phyloP scores from a whole-genome alignment of 176 grass and related monocot genomes.

The Musa acuminata region DNA sequence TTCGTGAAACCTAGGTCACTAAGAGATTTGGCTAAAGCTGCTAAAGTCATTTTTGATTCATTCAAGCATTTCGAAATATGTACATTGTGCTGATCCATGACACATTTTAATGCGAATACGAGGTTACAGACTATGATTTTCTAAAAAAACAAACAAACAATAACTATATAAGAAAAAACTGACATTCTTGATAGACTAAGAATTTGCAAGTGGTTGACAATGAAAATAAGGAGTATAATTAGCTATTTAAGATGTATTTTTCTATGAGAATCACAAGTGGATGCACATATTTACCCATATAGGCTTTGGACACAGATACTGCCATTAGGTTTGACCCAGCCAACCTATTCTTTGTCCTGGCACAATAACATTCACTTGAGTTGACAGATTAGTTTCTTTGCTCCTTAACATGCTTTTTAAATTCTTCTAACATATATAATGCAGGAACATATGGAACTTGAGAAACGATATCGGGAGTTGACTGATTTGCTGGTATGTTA shows the following conservation, averaged over 20 bases:
- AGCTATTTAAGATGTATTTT: background rate
- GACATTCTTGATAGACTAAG: too few relatives aligned
- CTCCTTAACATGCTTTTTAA: background rate
- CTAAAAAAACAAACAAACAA: too few relatives aligned
- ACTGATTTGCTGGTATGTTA: slow-evolving; percentile 86
- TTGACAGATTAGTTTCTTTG: background rate
- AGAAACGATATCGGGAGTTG: slow-evolving; percentile 96
- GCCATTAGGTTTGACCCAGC: too few relatives aligned
- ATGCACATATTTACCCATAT: background rate
- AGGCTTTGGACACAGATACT: background rate
- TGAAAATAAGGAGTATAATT: background rate
- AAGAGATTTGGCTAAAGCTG: background rate
- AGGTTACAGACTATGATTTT: too few relatives aligned
- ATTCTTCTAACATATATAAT: slow-evolving; percentile 20
- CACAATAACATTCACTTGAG: background rate
- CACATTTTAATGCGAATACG: too few relatives aligned
- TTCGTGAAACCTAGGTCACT: background rate
- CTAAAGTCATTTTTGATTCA: background rate
- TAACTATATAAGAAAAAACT: too few relatives aligned
- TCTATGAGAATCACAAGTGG: background rate
- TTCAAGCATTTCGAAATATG: too few relatives aligned
- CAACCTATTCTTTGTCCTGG: background rate
- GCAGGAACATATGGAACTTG: slow-evolving; percentile 95
- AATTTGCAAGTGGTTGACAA: background rate
- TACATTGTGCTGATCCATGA: too few relatives aligned